Evolutionary conservation across 176 grass and related monocot genomes (phyloP).

Genomic region (Zea luxurians): DNA sequence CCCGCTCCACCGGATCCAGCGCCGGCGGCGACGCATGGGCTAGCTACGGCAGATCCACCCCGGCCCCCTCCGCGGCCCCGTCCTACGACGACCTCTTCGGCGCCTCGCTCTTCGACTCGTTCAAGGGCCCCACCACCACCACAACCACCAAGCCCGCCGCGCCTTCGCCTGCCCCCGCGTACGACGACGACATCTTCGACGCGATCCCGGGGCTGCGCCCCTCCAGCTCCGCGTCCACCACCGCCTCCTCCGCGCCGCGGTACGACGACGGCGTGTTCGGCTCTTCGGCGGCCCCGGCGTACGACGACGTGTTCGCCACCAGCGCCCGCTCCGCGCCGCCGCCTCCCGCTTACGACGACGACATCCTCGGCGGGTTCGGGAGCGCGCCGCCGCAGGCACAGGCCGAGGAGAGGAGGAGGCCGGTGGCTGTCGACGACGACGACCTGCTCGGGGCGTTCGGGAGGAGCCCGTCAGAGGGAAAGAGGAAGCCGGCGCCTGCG

Average conservation of each 20-base stretch:
- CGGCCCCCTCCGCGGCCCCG: conserved; percentile 21
- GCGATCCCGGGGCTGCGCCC: conserved; percentile 33
- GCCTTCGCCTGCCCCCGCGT: conserved; percentile 21
- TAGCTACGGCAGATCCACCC: conserved; percentile 44
- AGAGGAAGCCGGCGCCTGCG: conserved; percentile 31
- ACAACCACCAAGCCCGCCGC: not conserved
- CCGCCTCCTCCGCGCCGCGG: conserved; percentile 1
- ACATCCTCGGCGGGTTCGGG: conserved; percentile 67
- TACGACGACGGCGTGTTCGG: conserved; percentile 58
- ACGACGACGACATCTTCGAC: conserved; percentile 59
- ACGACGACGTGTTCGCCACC: conserved; percentile 61
- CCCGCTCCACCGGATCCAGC: conserved; percentile 37
- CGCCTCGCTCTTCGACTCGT: conserved; percentile 54
- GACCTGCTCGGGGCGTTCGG: conserved; percentile 36
- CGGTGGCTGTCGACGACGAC: conserved; percentile 17
- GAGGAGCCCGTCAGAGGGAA: conserved; percentile 6
- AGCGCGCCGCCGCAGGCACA: conserved; percentile 18
- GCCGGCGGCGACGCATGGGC: conserved; percentile 21
- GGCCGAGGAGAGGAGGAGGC: conserved; percentile 35
- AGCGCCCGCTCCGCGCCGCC: conserved; percentile 11
- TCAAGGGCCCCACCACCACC: conserved; percentile 30
- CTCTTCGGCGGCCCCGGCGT: conserved; percentile 41
- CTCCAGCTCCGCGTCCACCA: conserved; percentile 9
- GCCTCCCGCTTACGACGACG: conserved; percentile 62
- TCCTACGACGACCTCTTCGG: conserved; percentile 58